Conservation (phyloP, 768 basidiomycete genomes). For the Pleurotus djamor region DNA sequence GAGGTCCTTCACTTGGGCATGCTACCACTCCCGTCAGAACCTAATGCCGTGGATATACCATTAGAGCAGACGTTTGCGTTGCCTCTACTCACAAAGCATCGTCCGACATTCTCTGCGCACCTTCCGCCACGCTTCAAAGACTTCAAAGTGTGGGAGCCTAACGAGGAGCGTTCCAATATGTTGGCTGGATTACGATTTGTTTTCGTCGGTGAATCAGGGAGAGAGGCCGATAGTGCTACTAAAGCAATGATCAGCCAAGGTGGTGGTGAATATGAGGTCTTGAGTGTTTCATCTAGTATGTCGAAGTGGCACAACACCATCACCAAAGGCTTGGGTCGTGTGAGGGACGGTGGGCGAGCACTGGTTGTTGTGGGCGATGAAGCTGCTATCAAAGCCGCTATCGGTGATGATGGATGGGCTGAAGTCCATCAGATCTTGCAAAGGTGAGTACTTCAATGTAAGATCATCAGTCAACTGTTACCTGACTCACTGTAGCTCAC, state of each 20-base stretch:
- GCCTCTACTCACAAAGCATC: conserved; percentile 52
- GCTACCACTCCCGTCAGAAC: conserved; percentile 27
- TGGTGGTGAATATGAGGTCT: conserved; percentile 60
- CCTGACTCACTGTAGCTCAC: conserved; percentile 22
- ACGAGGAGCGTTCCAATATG: conserved; percentile 58
- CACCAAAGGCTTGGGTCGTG: conserved; percentile 37
- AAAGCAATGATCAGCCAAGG: conserved; percentile 55
- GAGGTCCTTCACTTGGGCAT: conserved; percentile 56
- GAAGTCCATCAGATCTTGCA: conserved; percentile 48
- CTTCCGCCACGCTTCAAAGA: conserved; percentile 47
- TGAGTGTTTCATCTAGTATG: conserved; percentile 48
- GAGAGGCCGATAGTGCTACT: conserved; percentile 45
- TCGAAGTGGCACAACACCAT: conserved; percentile 52
- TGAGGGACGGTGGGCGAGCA: conserved; percentile 37
- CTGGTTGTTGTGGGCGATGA: conserved; percentile 54
- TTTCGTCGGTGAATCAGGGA: conserved; percentile 53
- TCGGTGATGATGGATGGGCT: conserved; percentile 56
- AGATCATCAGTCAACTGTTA: neutral
- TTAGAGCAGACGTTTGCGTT: conserved; percentile 52
- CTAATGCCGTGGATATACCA: conserved; percentile 24
- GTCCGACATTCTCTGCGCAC: conserved; percentile 53
- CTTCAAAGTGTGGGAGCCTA: conserved; percentile 63
- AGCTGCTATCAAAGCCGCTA: conserved; percentile 40
- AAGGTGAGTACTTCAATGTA: conserved; percentile 31
- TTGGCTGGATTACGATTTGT: conserved; percentile 55